Percentiles rank a stretch among this genome's conserved stretches.
These are phyloP conservation scores for Pseudomassariella vexata DNA, from an alignment of 2,329 filamentous ascomycete species.

Conservation along the genomic window DNA sequence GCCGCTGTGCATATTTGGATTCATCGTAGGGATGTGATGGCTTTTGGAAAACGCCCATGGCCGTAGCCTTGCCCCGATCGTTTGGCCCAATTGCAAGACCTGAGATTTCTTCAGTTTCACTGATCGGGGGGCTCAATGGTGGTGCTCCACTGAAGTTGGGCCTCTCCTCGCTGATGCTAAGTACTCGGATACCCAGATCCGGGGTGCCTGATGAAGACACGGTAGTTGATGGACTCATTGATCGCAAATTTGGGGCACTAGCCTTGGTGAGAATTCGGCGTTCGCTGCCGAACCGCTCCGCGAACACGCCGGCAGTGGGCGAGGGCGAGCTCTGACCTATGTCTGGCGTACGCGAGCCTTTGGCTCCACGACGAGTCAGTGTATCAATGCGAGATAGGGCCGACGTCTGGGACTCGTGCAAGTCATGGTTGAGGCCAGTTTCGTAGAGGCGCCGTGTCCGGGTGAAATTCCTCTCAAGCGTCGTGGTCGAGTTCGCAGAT, in stretches of 20 bases:
- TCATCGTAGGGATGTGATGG: constrained; percentile 76
- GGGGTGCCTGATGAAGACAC: constrained; percentile 30
- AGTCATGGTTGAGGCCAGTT: constrained; percentile 70
- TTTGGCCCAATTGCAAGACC: constrained; percentile 64
- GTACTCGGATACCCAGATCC: constrained; percentile 23
- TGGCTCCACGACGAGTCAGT: constrained; percentile 57
- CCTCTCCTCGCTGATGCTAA: constrained; percentile 30
- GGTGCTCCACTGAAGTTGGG: constrained; percentile 33
- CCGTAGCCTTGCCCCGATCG: constrained; percentile 49
- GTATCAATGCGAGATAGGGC: constrained; percentile 76
- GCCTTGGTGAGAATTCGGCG: constrained; percentile 45
- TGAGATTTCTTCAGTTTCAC: constrained; percentile 63
- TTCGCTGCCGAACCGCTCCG: constrained; percentile 39
- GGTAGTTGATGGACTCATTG: constrained; percentile 42
- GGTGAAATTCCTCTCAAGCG: constrained; percentile 59
- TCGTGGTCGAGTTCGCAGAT: constrained; percentile 30
- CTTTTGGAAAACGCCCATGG: constrained; percentile 48
- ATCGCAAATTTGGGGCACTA: constrained; percentile 65
- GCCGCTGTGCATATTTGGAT: constrained; percentile 74
- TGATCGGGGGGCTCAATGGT: constrained; percentile 63
- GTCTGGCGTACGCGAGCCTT: constrained; percentile 46
- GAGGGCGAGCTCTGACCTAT: constrained; percentile 38
- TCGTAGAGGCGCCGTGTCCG: constrained; percentile 77
- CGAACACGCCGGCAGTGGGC: constrained; percentile 34
- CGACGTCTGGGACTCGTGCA: constrained; percentile 74